Conservation (phyloP, 768 basidiomycete genomes). For the Suillus sp. region DNA sequence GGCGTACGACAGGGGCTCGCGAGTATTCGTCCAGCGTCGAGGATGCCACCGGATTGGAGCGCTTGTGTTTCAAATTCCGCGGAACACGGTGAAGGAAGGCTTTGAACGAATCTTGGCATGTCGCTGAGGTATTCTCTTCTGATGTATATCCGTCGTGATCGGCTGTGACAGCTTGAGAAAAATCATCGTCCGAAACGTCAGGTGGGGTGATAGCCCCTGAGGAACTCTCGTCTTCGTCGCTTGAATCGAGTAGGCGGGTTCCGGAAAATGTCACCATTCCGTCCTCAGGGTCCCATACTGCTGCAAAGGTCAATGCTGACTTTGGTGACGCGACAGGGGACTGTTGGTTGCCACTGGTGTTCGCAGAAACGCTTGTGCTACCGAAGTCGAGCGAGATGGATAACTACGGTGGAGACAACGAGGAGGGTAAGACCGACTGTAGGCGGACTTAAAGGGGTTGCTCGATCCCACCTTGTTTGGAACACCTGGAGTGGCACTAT, state of each 20-base stretch:
- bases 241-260: constrained; percentile 43
- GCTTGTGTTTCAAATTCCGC: constrained; percentile 19
- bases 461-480: constrained; percentile 22
- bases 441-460: background rate
- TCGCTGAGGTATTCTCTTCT: constrained; percentile 24
- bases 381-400: constrained; percentile 28
- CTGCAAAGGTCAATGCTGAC: constrained; percentile 58
- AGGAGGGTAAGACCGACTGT: background rate
- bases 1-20: constrained; percentile 22
- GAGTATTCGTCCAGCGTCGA: constrained; percentile 35
- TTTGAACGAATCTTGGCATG: constrained; percentile 34
- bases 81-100: constrained; percentile 29
- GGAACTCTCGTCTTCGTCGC: constrained; percentile 17
- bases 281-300: constrained; percentile 59
- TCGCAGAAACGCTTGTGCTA: constrained; percentile 10
- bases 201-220: constrained; percentile 15
- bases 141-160: constrained; percentile 21
- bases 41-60: constrained; percentile 29
- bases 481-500: background rate
- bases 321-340: constrained; percentile 59
- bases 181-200: constrained; percentile 23
- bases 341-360: constrained; percentile 42
- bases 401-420: constrained; percentile 15
- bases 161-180: constrained; percentile 16
- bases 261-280: constrained; percentile 61